These are phyloP conservation scores for Xylariaceae sp. DNA, from an alignment of 2,329 filamentous ascomycete genomes.

Conservation along the genomic window DNA sequence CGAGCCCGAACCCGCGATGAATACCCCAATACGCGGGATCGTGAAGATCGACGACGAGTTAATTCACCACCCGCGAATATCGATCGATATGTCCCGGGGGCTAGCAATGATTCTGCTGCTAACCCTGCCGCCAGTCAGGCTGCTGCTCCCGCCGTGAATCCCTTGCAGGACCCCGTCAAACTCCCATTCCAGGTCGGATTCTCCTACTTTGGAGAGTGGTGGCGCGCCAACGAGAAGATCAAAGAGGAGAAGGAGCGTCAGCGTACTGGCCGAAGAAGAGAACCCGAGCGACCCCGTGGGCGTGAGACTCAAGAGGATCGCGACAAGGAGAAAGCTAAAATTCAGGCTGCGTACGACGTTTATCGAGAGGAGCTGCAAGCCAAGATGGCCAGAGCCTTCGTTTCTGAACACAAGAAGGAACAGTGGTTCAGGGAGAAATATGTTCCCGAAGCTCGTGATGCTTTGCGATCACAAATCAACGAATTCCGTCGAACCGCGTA, in stretches of 20 bases:
- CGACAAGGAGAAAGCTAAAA: conserved; percentile 73
- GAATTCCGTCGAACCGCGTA: conserved; percentile 77
- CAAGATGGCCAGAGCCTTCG: conserved; percentile 84
- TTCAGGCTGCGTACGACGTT: conserved; percentile 64
- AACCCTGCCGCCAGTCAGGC: conserved; percentile 32
- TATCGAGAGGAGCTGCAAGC: conserved; percentile 67
- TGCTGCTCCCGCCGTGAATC: conserved; percentile 55
- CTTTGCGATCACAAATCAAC: conserved; percentile 70
- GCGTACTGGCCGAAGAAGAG: conserved; percentile 64
- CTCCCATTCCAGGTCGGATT: conserved; percentile 79
- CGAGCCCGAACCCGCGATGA: conserved; percentile 64
- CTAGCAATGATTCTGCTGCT: conserved; percentile 41
- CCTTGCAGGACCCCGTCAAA: conserved; percentile 66
- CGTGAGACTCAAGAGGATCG: conserved; percentile 69
- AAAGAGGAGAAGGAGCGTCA: conserved; percentile 75
- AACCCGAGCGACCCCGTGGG: conserved; percentile 59
- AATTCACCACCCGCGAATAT: conserved; percentile 66
- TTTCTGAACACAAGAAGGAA: conserved; percentile 86
- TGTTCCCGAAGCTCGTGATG: conserved; percentile 73
- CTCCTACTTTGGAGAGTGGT: conserved; percentile 84
- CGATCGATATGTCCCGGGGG: conserved; percentile 79
- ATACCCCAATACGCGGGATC: conserved; percentile 48
- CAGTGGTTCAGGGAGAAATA: conserved; percentile 99
- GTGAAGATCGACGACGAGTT: conserved; percentile 59
- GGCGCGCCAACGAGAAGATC: conserved; percentile 75